Evolutionary conservation across 1,284 basidiomycete species (phyloP), one percentile per base, ranked within the genome.

Genomic region (Coniferiporia sulphurascens): DNA sequence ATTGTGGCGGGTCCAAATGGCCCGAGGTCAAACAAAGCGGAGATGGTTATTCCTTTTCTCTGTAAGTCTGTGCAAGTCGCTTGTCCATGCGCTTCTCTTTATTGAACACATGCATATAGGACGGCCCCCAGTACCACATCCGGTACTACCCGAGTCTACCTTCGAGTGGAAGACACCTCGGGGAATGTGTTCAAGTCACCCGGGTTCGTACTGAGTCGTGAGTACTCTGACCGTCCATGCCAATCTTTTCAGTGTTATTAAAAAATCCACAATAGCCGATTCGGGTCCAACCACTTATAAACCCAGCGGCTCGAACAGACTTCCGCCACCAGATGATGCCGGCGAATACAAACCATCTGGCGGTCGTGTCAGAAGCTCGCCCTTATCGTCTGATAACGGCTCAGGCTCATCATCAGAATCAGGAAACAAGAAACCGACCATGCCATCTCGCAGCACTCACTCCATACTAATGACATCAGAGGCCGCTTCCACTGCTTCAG

Each of bases 161-260:
- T 81, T 15, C 66, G 68, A 53, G 76, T 81, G 75, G 68, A 72
- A 48, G 76, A 77, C 63, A 69, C 74, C 52, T 74, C 71, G 55
- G 78, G 73, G 1, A 64, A 69, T 43, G 65, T 63, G 17, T 69
- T 68, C 57, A 67, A 65, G 17, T 80, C 79, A 0, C 76, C 78
- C 0, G 59, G 65, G 10, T 82, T 82, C 63, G 70, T 67, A 22
- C 67, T 81, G 46, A 68, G 66, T 63, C 67, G 78, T 80, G 63
- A 68, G 77, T 67, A 34, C 19, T 48, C 48, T 12, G 19, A 19
- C 48, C 12, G 5, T 5, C 27, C 2, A 27, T 27, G 5, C 27
- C 27, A 27, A 27, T 2, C 19, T 48, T 48, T 36, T 32, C n/a
- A n/a, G 49, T 32, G 17, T 36, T 15, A 10, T n/a, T 32, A 54